Percentiles rank a stretch among this genome's conserved stretches.
Evolutionary conservation across 2,329 filamentous ascomycete genomes (phyloP).

Genomic region (Juglanconis juglandina): DNA sequence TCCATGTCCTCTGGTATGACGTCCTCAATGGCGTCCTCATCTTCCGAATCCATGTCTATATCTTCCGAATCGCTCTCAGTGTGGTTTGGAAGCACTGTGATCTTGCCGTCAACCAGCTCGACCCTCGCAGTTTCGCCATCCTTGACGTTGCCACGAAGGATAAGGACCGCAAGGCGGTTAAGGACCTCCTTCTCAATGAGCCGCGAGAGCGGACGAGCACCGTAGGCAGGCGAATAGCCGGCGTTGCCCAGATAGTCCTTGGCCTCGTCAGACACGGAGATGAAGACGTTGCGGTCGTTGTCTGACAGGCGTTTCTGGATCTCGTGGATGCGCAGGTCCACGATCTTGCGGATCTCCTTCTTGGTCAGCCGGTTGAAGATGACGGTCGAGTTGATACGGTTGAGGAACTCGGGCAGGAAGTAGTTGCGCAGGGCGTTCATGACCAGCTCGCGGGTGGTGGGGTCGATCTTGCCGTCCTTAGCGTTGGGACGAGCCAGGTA

Average conservation of each 20-base stretch:
- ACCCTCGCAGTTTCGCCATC: slow-evolving; percentile 84
- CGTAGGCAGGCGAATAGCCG: slow-evolving; percentile 93
- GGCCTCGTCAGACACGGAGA: slow-evolving; percentile 78
- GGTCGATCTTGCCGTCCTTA: slow-evolving; percentile 81
- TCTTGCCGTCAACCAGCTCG: slow-evolving; percentile 73
- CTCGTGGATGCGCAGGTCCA: slow-evolving; percentile 81
- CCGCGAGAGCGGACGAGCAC: slow-evolving; percentile 80
- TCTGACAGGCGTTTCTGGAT: slow-evolving; percentile 86
- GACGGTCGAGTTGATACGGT: slow-evolving; percentile 92
- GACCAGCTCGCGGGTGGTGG: slow-evolving; percentile 80
- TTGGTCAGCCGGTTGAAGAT: slow-evolving; percentile 97
- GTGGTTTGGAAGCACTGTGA: slow-evolving; percentile 82
- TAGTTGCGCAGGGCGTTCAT: slow-evolving; percentile 89
- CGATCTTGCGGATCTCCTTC: slow-evolving; percentile 88
- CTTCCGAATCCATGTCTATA: slow-evolving; percentile 63
- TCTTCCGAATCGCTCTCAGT: slow-evolving; percentile 59
- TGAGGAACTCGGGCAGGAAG: slow-evolving; percentile 97
- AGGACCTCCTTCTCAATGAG: slow-evolving; percentile 97
- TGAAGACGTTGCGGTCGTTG: slow-evolving; percentile 82
- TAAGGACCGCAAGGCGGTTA: slow-evolving; percentile 87
- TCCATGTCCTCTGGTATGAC: slow-evolving; percentile 64
- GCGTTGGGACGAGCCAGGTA: slow-evolving; percentile 77
- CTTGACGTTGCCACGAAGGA: slow-evolving; percentile 76
- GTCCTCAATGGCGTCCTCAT: slow-evolving; percentile 60
- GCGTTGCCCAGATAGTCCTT: slow-evolving; percentile 89